phyloP scores from a whole-genome alignment of 805 yeast species.

The Suhomyces prunicola region DNA sequence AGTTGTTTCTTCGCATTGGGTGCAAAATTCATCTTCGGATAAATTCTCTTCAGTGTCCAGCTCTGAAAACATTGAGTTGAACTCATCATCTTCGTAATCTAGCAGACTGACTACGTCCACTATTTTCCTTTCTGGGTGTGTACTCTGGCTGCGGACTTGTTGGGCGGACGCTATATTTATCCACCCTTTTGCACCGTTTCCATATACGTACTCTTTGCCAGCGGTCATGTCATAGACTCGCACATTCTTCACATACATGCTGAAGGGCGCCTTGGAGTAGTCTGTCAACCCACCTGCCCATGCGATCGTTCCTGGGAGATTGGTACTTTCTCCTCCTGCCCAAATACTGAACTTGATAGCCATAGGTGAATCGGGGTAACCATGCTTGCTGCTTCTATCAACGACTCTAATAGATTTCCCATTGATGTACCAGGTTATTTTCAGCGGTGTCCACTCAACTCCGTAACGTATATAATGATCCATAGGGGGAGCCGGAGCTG shows the following conservation, averaged over 20 bases:
- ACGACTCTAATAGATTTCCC: constrained; percentile 25
- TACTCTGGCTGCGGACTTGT: not conserved
- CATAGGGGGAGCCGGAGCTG: constrained; percentile 21
- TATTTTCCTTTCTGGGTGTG: not conserved
- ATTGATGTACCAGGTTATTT: constrained; percentile 29
- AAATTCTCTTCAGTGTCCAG: not conserved
- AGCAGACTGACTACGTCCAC: not conserved
- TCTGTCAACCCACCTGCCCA: constrained; percentile 43
- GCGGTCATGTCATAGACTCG: constrained; percentile 25
- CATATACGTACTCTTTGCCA: constrained; percentile 29
- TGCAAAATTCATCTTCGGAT: not conserved
- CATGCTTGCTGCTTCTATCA: constrained; percentile 17
- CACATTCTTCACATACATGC: constrained; percentile 25
- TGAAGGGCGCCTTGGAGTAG: constrained; percentile 28
- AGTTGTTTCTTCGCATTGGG: not conserved
- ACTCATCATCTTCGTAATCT: not conserved
- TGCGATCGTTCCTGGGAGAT: constrained; percentile 32
- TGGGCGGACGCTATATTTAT: not conserved
- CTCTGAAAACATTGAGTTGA: not conserved
- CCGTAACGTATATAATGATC: constrained; percentile 27
- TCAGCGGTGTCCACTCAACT: constrained; percentile 35
- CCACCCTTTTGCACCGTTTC: constrained; percentile 10
- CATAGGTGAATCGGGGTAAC: constrained; percentile 39
- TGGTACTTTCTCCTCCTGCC: constrained; percentile 40
- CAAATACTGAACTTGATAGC: constrained; percentile 34